These are phyloP conservation scores for Pyrrhoderma noxium DNA, from an alignment of 1,284 basidiomycete species.

Conservation along the genomic window DNA sequence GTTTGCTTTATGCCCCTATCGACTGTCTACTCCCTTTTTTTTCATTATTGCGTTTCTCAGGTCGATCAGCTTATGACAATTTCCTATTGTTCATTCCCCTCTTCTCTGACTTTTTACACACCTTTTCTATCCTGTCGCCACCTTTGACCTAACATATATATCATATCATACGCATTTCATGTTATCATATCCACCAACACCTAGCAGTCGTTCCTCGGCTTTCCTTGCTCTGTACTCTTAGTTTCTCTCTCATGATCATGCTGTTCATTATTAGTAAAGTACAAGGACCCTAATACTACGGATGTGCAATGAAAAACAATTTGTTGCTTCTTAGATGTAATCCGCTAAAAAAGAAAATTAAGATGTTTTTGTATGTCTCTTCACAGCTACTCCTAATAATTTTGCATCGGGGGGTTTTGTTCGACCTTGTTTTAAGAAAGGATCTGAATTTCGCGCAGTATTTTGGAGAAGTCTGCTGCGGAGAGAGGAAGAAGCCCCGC, in stretches of 20 bases:
- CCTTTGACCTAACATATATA: slow-evolving; percentile 8
- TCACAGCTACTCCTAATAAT: slow-evolving; percentile 12
- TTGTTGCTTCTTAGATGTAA: too few species aligned
- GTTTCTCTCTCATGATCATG: slow-evolving; percentile 5
- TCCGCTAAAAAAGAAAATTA: slow-evolving; percentile 3
- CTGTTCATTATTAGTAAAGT: slow-evolving; percentile 10
- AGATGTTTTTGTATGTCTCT: not conserved
- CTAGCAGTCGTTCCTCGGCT: not conserved
- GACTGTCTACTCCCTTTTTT: not conserved
- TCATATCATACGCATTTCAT: slow-evolving; percentile 17
- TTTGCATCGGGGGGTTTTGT: slow-evolving; percentile 13
- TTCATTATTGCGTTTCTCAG: not conserved
- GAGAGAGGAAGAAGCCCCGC: slow-evolving; percentile 9
- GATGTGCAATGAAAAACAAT: not conserved
- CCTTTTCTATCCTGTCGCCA: not conserved
- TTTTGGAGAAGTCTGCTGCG: slow-evolving; percentile 12
- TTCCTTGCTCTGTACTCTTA: slow-evolving; percentile 11
- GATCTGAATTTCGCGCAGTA: slow-evolving; percentile 15
- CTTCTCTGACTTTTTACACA: not conserved
- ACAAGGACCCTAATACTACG: slow-evolving; percentile 1
- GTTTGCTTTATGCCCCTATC: not conserved
- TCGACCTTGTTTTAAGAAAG: slow-evolving; percentile 14
- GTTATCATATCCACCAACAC: slow-evolving; percentile 14
- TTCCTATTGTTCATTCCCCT: not conserved
- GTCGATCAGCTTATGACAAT: too few species aligned